Evolutionary conservation across 2,329 filamentous ascomycete species (phyloP), one percentile per base, ranked within the genome.

Genomic region (Trichoderma hamatum): DNA sequence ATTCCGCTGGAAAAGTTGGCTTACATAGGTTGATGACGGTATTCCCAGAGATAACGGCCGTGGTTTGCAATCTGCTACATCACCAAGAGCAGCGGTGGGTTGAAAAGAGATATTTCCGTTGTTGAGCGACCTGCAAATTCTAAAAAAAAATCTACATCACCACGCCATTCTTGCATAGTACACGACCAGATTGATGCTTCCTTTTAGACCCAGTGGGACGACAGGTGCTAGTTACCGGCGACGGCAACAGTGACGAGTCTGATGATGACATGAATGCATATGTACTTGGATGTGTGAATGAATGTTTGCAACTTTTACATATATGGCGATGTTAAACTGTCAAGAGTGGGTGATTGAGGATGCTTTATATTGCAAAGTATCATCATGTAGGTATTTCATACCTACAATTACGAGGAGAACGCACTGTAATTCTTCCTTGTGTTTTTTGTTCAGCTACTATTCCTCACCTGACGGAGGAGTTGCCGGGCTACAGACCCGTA

Each of bases 21-120:
- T 79, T 98, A 71, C 93, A 96, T 76, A 86, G 96, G 72, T 82
- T 99, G 74, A 92, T 93, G 71, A 93, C 90, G 69, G 96, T 97
- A 3, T 99, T 96, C 75, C 94, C 96, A 0, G 89, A 90, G 5
- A 90, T 98, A 60, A 91, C 90, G 64, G 91, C 97, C 21, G 93
- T 98, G 21, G 90, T 97, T 32, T 93, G 92, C 73, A 90, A 90
- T 71, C 86, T 97, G 75, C 89, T 94, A 32, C 88, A 90, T 67
- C 93, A 97, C 73, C 88, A 91, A 71, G 93, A 97, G 80, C 89
- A 91, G 73, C 87, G 94, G 72, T 98, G 94, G 94, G 88, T 97
- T 58, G 95, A 97, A 82, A 89, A 88, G 77, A 89, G 89, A 75
- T 98, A 97, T 80, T 91, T 97, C 78, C 90, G 94, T n/a, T 97